Percentiles rank a stretch among this genome's conserved stretches.
Conservation (phyloP, 2,329 filamentous ascomycete genomes). For the Exserohilum rostratum region DNA sequence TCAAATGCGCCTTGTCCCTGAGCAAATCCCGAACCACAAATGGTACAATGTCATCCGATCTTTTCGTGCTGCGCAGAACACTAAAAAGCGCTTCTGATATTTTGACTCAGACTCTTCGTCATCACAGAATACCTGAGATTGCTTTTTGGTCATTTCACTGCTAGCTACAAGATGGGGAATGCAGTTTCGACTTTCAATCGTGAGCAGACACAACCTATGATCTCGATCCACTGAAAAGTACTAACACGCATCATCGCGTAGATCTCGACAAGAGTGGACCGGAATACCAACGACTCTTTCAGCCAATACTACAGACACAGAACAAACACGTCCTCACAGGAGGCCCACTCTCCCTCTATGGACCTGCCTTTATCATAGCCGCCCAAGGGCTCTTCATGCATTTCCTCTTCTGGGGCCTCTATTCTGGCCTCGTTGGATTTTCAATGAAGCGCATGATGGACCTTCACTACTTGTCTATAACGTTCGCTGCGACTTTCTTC, state of each 20-base stretch:
- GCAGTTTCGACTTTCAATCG: neutral
- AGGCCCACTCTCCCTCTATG: neutral
- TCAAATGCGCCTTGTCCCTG: too few relatives aligned
- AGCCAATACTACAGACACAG: neutral
- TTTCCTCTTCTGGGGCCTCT: neutral
- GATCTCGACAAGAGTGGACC: neutral
- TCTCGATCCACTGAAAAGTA: neutral
- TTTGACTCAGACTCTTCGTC: too few relatives aligned
- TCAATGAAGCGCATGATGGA: constrained; percentile 1
- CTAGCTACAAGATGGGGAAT: neutral
- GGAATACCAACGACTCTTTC: neutral
- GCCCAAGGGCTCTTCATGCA: neutral
- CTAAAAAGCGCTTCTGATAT: too few relatives aligned
- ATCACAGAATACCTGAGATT: too few relatives aligned
- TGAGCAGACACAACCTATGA: neutral
- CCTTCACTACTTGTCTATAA: neutral
- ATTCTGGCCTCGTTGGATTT: neutral
- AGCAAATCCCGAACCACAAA: too few relatives aligned
- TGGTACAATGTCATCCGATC: too few relatives aligned
- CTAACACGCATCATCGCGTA: too few relatives aligned
- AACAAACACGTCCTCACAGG: neutral
- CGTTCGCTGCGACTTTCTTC: neutral
- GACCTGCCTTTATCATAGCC: neutral
- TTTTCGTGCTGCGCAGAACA: too few relatives aligned
- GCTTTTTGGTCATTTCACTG: neutral